Base-by-base conservation (phyloP, 306 rosid species). In the Luffa aegyptiaca region DNA sequence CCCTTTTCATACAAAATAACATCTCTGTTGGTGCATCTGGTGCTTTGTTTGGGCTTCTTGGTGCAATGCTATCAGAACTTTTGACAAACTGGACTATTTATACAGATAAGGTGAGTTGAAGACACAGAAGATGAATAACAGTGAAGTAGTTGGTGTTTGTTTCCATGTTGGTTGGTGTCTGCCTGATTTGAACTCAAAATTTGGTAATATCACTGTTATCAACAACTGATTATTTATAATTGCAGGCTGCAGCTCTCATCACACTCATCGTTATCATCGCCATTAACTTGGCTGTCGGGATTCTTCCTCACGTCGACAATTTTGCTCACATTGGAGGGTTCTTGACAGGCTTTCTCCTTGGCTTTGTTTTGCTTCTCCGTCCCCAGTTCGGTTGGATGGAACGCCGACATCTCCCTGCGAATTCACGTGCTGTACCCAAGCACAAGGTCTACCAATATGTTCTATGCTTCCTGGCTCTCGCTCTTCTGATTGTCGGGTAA, bases 11-110 rank as follows among this genome's bases (percentile, higher is more conserved):
- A 5, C 80, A 57, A 12, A 77, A 77, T 26, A 77, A 77, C 41
- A 77, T 77, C 8, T 77, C 80, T 57, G 80, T 77, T 61, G 80
- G 80, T 59, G 80, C 80, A 12, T 77, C 80, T 59, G 80, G 80
- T 77, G 80, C 80, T 31, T 59, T 77, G 48, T 77, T 77, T 61
- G 80, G 80, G 41, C 57, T 77, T 57, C 71, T 77, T 57, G 80
- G 80, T 5, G 80, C 72, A n/a, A 77, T 77, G 80, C 57, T 77
- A 13, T 77, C 80, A 57, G 80, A 77, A 59, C 80, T 77, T 61
- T 45, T 77, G 53, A 77, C 80, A 21, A 77, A 77, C 71, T 77
- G 80, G 80, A 77, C 56, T 21, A 77, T 77, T 7, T 77, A 77
- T 59, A 59, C 69, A 7, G 65, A 59, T 57, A 77, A 77, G 72